Evolutionary conservation across 768 basidiomycete genomes (phyloP), one percentile per base, ranked within the genome.

Genomic region (Cyclocybe aegerita): DNA sequence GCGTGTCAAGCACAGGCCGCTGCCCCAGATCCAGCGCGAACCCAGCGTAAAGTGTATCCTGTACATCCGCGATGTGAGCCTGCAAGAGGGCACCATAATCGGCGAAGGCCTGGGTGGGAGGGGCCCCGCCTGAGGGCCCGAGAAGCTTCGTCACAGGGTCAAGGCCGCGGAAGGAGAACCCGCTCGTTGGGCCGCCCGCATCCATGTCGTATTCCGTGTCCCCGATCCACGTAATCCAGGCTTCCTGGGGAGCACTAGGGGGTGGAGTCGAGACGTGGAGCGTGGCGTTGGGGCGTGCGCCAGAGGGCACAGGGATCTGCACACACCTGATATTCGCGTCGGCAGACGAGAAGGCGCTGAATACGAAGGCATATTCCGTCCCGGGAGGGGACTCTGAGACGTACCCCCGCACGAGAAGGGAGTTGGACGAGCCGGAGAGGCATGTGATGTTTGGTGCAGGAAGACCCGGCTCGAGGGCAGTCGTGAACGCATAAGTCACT

Each of bases 141-240:
- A 35, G 15, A 14, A 62, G 45, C 39, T 60, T 62, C 1, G 51
- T 49, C 23, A 57, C 57, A 4, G 88, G 85, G 53, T 88, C 83
- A 0, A 71, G 47, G 5, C 86, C 86, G 30, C 69, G 63, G 75
- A 90, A 90, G 3, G 85, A 77, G 59, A 82, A 90, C 38, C 69
- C 64, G 60, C 74, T 74, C 10, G 74, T 73, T 3, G 68, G 70
- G 53, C 80, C 75, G 30, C 88, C 88, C 0, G 86, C 81, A 54
- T 78, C 64, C 65, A 82, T 79, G 52, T 80, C 71, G 61, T 83
- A 90, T 41, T 88, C 76, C 11, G 88, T 90, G 29, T 76, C 85
- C n/a, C 86, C 88, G 12, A 82, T 79, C 86, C 86, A 89, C 6
- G 80, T 78, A 56, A 88, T 66, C 83, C 81, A 86, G 0, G 82